These are phyloP conservation scores for Tilletia setariae DNA, from an alignment of 1,284 basidiomycete genomes.

Conservation along the genomic window DNA sequence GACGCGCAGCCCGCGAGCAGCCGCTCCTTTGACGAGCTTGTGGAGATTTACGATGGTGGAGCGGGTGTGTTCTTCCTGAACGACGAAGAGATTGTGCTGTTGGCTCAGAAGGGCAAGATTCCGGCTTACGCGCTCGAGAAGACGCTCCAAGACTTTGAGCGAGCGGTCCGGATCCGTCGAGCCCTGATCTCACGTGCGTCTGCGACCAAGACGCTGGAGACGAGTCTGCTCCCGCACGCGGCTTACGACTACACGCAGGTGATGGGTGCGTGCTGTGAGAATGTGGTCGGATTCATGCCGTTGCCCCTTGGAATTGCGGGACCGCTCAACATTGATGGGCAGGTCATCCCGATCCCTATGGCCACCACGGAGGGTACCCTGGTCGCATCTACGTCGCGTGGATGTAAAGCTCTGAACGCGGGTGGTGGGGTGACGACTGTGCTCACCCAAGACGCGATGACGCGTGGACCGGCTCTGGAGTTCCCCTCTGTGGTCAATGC, in stretches of 20 bases:
- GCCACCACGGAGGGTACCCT: conserved; percentile 98
- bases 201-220: conserved; percentile 77
- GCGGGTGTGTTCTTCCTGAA: conserved; percentile 64
- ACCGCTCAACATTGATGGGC: conserved; percentile 85
- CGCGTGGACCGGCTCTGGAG: conserved; percentile 93
- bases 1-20: conserved; percentile 28
- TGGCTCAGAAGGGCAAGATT: conserved; percentile 89
- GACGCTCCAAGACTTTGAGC: conserved; percentile 76
- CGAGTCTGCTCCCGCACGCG: conserved; percentile 75
- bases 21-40: conserved; percentile 69
- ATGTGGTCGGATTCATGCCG: conserved; percentile 96
- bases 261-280: conserved; percentile 97
- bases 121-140: conserved; percentile 92
- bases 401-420: conserved; percentile 95
- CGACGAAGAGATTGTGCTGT: conserved; percentile 86
- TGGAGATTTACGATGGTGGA: conserved; percentile 80
- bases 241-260: conserved; percentile 92
- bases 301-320: conserved; percentile 95
- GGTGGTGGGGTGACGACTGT: conserved; percentile 94
- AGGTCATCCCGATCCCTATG: conserved; percentile 89
- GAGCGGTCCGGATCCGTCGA: conserved; percentile 82
- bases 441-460: conserved; percentile 91
- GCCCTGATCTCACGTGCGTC: conserved; percentile 89
- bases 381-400: conserved; percentile 93
- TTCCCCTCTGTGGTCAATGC: conserved; percentile 80